Evolutionary conservation across 2,329 filamentous ascomycete species (phyloP).

Genomic region (Arthroderma uncinatum): DNA sequence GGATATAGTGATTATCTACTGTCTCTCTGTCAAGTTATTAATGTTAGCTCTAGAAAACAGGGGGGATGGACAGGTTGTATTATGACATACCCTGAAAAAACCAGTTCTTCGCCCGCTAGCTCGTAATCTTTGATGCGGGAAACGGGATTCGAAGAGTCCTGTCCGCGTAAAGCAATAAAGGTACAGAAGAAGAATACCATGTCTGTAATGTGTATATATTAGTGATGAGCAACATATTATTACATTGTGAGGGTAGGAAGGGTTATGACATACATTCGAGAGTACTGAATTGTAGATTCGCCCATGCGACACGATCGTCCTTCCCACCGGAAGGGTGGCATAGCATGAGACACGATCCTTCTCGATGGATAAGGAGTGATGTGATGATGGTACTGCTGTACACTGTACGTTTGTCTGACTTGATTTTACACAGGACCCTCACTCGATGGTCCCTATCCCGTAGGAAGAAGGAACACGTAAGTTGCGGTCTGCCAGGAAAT

Average conservation of each 20-base stretch:
- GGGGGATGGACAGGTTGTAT: not conserved
- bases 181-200: conserved; percentile 49
- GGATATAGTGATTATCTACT: conserved; percentile 40
- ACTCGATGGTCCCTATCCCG: conserved; percentile 41
- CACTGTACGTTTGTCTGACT: conserved; percentile 29
- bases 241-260: not conserved
- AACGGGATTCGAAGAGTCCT: conserved; percentile 38
- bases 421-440: conserved; percentile 43
- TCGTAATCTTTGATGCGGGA: conserved; percentile 39
- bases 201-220: conserved; percentile 23
- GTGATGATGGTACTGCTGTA: conserved; percentile 43
- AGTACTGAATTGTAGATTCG: conserved; percentile 43
- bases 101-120: conserved; percentile 36
- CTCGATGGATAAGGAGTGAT: conserved; percentile 30
- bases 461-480: conserved; percentile 42
- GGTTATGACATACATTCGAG: conserved; percentile 39
- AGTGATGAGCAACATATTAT: not conserved
- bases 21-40: conserved; percentile 34
- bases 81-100: conserved; percentile 41
- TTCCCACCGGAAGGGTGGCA: conserved; percentile 25
- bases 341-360: conserved; percentile 30
- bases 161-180: conserved; percentile 47
- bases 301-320: conserved; percentile 38
- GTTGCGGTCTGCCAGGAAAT: conserved; percentile 37
- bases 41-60: not conserved